Evolutionary conservation across 257 asterid genomes (phyloP).

Genomic region (Jaltomata sinuosa): DNA sequence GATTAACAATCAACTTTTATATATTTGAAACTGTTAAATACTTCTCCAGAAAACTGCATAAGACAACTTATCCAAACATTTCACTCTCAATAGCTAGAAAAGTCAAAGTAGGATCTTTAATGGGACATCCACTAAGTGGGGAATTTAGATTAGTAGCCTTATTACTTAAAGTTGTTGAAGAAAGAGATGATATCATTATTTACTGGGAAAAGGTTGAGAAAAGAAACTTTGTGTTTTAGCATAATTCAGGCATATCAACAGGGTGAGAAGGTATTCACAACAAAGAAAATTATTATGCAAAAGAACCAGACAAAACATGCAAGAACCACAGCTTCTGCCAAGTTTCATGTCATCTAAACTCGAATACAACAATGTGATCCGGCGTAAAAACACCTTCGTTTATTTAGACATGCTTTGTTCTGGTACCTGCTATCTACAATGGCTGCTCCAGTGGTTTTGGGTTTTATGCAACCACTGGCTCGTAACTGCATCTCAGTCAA

Average conservation of each 20-base stretch:
- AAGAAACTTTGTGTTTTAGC: background rate
- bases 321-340: background rate
- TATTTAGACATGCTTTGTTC: background rate
- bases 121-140: background rate
- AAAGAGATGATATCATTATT: background rate
- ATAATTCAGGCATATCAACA: background rate
- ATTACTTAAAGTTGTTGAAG: background rate
- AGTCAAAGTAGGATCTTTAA: background rate
- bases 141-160: background rate
- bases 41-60: background rate
- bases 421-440: background rate
- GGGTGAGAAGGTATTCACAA: background rate
- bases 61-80: background rate
- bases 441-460: background rate
- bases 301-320: background rate
- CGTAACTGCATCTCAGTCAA: background rate
- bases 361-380: background rate
- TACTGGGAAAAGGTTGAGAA: background rate
- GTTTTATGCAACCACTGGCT: background rate
- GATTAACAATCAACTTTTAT: background rate
- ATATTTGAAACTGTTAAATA: background rate
- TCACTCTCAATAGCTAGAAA: background rate
- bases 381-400: background rate
- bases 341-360: background rate
- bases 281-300: background rate